Base-by-base conservation (phyloP, 75 land plant species). In the Sequoia sempervirens region DNA sequence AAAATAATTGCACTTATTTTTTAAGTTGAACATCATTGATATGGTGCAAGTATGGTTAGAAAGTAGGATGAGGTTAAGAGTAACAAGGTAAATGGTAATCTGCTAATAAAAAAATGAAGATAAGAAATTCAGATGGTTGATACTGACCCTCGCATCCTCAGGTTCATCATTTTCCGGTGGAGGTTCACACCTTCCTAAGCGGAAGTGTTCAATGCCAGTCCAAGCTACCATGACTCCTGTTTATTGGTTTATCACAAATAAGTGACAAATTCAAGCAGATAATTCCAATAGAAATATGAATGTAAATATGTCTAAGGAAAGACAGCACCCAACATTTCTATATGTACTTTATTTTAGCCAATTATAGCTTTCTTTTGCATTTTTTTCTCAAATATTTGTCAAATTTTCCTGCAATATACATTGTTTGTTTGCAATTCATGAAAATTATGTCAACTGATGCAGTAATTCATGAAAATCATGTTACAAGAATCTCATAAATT, bases 141-240 rank as follows among this genome's bases (percentile, higher is more conserved):
- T 46, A 82, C 86, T 74, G 79, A 97, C 99, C 95, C 88, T 41
- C 36, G 50, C 85, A 88, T 98, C 96, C 61, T 96, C 95, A 14
- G 94, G 95, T 85, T 98, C 99, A 86, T 90, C 84, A 37, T 86
- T 85, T 78, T 94, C 89, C 47, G 99, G 97, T 58, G 99, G 99
- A 78, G 94, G 91, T 30, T 96, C 95, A 80, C 66, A 93, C 88
- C 97, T 89, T 84, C 99, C 99, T 58, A 89, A 47, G 41, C 90
- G 85, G 79, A 91, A 96, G 82, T 96, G 92, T 91, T 96, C 99
- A 72, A 98, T 89, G 69, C 99, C 99, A 82, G 99, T 92, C 99
- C 99, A 98, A 76, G 99, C 99, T 85, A 98, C 89, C 99, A 96
- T 98, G 20, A 98, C 99, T 81, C 99, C 99, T 98, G 90, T 53